These are phyloP conservation scores for Pseudozyma hubeiensis DNA, from an alignment of 1,284 basidiomycete species.

Conservation along the genomic window DNA sequence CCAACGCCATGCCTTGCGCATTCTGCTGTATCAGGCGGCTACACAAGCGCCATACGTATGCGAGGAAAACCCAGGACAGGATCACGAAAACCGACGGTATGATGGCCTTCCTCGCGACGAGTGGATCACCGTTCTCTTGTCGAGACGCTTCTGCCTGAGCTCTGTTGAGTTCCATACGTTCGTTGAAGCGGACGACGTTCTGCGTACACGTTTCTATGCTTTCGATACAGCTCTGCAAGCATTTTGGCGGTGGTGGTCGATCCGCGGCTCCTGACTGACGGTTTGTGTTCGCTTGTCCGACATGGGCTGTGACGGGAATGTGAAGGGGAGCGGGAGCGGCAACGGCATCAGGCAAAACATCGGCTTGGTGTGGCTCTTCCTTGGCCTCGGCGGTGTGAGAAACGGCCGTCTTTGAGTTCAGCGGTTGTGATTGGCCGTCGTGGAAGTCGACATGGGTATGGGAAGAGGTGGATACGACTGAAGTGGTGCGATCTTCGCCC, in stretches of 20 bases:
- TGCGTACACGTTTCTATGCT: conserved; percentile 46
- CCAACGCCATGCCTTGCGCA: conserved; percentile 25
- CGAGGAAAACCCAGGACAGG: conserved; percentile 60
- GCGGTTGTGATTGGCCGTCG: conserved; percentile 12
- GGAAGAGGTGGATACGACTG: conserved; percentile 30
- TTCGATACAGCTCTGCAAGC: conserved; percentile 43
- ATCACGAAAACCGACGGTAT: conserved; percentile 55
- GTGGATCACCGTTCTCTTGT: conserved; percentile 41
- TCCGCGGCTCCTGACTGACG: not conserved
- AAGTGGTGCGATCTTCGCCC: conserved; percentile 21
- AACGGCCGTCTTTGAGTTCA: conserved; percentile 16
- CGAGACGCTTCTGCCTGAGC: conserved; percentile 24
- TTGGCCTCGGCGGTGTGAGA: not conserved
- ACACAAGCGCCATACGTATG: conserved; percentile 57
- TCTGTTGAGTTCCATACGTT: conserved; percentile 37
- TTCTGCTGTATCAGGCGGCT: conserved; percentile 47
- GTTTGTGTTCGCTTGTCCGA: not conserved
- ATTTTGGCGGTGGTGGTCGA: conserved; percentile 44
- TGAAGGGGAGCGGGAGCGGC: not conserved
- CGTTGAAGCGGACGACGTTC: conserved; percentile 45
- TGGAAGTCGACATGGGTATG: conserved; percentile 34
- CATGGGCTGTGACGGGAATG: conserved; percentile 2
- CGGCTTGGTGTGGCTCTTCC: not conserved
- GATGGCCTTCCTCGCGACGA: conserved; percentile 43
- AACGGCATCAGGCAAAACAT: not conserved